phyloP scores from a whole-genome alignment of 345 rosid genomes.

The Eucalyptus cloeziana region DNA sequence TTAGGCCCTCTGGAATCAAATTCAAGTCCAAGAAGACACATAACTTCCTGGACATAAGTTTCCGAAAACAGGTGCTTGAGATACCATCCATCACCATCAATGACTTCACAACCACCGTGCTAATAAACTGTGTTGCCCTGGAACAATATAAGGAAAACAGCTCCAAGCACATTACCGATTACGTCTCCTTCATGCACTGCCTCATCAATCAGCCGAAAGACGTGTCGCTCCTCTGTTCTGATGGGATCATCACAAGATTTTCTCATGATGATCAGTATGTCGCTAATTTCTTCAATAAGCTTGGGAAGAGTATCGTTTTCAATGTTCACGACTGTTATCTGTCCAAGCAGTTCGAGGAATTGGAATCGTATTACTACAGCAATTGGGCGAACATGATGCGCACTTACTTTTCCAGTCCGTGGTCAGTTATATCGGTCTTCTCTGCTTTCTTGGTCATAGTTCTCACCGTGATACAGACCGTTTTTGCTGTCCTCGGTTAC shows the following conservation, averaged over 20 bases:
- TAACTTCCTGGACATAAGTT: not conserved
- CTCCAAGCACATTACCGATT: not conserved
- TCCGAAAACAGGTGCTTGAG: not conserved
- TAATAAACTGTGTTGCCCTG: not conserved
- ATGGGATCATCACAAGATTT: not conserved
- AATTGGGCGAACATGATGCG: not conserved
- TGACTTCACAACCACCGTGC: not conserved
- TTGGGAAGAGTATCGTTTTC: not conserved
- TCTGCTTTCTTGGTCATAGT: not conserved
- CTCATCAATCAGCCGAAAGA: not conserved
- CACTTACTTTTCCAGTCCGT: not conserved
- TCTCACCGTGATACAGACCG: not conserved
- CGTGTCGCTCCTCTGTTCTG: not conserved
- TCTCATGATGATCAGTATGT: not conserved
- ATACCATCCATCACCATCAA: not conserved
- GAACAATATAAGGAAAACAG: not conserved
- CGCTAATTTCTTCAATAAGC: not conserved
- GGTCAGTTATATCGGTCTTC: constrained; percentile 1
- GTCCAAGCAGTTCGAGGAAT: not conserved
- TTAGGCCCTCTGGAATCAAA: not conserved
- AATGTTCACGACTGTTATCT: not conserved
- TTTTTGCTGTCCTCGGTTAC: not conserved
- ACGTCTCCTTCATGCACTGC: not conserved
- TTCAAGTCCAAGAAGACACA: not conserved
- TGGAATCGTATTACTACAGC: not conserved